Evolutionary conservation across 2,329 filamentous ascomycete species (phyloP), one percentile per base, ranked within the genome.

Genomic region (Cercospora citrullina): DNA sequence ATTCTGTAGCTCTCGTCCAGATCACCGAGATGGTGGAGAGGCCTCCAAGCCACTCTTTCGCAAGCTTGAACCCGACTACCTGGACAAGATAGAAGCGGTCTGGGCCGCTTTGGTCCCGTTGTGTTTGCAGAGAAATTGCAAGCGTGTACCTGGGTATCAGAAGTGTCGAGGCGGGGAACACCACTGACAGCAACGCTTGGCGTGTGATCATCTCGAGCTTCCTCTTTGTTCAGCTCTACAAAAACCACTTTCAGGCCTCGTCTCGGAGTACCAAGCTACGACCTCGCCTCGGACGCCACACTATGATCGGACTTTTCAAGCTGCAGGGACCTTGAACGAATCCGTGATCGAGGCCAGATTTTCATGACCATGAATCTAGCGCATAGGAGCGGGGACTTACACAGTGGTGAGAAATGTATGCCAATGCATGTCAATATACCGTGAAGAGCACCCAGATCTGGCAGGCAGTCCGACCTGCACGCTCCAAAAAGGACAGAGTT

Each of bases 1-100:
- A 48, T 2, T 42, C 23, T n/a, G 36, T 60, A 62, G 60, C 60
- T 62, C 28, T 4, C 42, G 33, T 62, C 39, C 39, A 33, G 21
- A 23, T 62, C 42, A 48, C 60, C 60, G 60, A 62, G 60, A 28
- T 30, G 36, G 10, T 21, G 21, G 28, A 62, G 39, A 51, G n/a
- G 12, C 16, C 14, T 21, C 18, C 18, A 23, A 28, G 26, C 60
- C 28, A 26, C 39, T 62, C 42, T 16, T 31, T 33, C 53, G 21
- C 21, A 28, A 33, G 45, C 10, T 51, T 51, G 36, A 4, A 42
- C 36, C 45, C 45, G 45, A 51, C 45, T 7, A 51, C 45, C 45
- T 51, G 45, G 45, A 26, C 3, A 23, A 23, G 10, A 51, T 8
- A 51, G 45, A 6, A 51, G 45, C 45, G 21, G 45, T 51, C 45